These are phyloP conservation scores for Leccinum fuscescens DNA, from an alignment of 1,284 basidiomycete genomes.

Conservation along the genomic window DNA sequence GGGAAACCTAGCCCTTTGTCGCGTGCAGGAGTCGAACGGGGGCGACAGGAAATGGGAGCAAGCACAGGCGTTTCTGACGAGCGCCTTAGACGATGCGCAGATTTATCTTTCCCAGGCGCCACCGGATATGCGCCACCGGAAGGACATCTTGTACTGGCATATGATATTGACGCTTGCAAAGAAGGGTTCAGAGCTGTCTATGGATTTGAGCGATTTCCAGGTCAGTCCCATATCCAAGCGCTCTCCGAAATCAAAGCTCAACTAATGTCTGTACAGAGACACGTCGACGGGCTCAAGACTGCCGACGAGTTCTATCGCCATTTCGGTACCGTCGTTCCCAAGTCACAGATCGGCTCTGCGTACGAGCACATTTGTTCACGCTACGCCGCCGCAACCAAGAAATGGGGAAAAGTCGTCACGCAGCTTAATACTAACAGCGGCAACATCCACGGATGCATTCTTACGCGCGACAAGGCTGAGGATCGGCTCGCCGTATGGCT, in stretches of 20 bases:
- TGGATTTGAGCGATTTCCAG: too few relatives aligned
- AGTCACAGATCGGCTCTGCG: constrained; percentile 47
- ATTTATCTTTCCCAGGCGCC: constrained; percentile 52
- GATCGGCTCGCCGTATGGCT: constrained; percentile 56
- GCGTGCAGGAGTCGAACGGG: constrained; percentile 40
- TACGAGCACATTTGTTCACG: constrained; percentile 44
- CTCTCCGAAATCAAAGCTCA: too few relatives aligned
- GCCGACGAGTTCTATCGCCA: constrained; percentile 47
- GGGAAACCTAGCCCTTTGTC: constrained; percentile 46
- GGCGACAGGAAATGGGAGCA: constrained; percentile 50
- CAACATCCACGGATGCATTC: constrained; percentile 18
- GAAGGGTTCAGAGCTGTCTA: too few relatives aligned
- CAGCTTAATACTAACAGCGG: constrained; percentile 25
- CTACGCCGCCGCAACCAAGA: constrained; percentile 41
- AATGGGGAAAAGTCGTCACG: constrained; percentile 44
- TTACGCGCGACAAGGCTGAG: constrained; percentile 39
- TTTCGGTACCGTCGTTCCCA: constrained; percentile 43
- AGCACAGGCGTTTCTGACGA: constrained; percentile 55
- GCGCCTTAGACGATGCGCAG: constrained; percentile 56
- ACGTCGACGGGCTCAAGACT: constrained; percentile 39
- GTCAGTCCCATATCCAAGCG: too few relatives aligned
- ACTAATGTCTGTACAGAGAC: too few relatives aligned
- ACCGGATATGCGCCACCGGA: constrained; percentile 58
- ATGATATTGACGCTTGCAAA: constrained; percentile 45
- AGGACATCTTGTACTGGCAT: constrained; percentile 53